Percentiles rank a stretch among this genome's conserved stretches.
Evolutionary conservation across 2,329 filamentous ascomycete genomes (phyloP).

Genomic region (Rhynchosporium secalis): DNA sequence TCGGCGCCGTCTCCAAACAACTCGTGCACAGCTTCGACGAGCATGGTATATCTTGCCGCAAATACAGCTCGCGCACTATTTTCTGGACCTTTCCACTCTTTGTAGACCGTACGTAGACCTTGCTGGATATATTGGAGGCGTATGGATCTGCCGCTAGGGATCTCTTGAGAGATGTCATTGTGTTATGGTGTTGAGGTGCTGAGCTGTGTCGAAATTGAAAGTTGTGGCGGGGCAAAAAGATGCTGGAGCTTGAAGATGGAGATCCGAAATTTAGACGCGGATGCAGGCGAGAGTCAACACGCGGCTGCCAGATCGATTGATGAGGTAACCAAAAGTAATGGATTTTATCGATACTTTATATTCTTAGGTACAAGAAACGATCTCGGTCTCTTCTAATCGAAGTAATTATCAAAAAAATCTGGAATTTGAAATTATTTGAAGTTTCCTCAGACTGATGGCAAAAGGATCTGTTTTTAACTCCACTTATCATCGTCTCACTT

Average conservation of each 20-base stretch:
- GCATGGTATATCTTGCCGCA: slow-evolving; percentile 95
- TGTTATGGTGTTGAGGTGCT: slow-evolving; percentile 15
- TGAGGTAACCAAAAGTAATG: no score
- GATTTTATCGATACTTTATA: no score
- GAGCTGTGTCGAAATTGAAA: not conserved
- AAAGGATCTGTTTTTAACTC: no score
- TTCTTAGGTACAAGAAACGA: not conserved
- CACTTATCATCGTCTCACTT: no score
- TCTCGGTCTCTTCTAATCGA: not conserved
- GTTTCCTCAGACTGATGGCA: no score
- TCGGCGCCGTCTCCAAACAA: slow-evolving; percentile 74
- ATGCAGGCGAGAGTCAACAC: slow-evolving; percentile 12
- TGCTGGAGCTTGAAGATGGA: slow-evolving; percentile 4
- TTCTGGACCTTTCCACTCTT: slow-evolving; percentile 98
- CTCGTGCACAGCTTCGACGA: slow-evolving; percentile 82
- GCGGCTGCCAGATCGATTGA: not conserved
- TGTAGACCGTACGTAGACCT: slow-evolving; percentile 92
- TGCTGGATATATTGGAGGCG: slow-evolving; percentile 82
- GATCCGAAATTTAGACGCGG: slow-evolving; percentile 22
- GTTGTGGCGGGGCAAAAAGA: slow-evolving; percentile 15
- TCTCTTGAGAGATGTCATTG: slow-evolving; percentile 67
- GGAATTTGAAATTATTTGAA: no score
- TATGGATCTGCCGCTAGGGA: slow-evolving; percentile 52
- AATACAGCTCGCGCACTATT: slow-evolving; percentile 94
- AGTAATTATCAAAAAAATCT: not conserved